Evolutionary conservation across 2,329 filamentous ascomycete genomes (phyloP), one percentile per base, ranked within the genome.

Genomic region (Arthroderma sp.): DNA sequence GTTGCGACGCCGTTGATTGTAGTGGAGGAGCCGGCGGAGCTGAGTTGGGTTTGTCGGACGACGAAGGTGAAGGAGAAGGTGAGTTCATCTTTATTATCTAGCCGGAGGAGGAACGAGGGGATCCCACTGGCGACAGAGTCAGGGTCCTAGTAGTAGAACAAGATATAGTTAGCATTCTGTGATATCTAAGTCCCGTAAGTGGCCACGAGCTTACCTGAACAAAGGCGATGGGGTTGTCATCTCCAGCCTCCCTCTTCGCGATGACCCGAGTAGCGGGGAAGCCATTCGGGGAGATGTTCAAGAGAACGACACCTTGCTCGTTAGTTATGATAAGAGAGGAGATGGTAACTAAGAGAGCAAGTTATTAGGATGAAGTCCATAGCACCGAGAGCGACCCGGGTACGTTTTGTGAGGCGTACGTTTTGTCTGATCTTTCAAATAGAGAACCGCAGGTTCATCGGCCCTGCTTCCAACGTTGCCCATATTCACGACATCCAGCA

Each of bases 11-110:
- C 65, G 53, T 67, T 68, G 53, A 68, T 65, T 46, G 63, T 66
- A 45, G 65, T 56, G 5, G 63, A 72, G 54, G 59, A 80, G 70
- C 56, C 78, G 70, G 53, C 54, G 38, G 63, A 59, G n/a, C 61
- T 57, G 33, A 66, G 65, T 56, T 69, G 62, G 32, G 65, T 66
- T 56, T 77, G 76, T 51, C 76, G 68, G 52, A 94, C 72, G 51
- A 91, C 74, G 61, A 96, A 95, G 34, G 84, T 91, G 63, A 96
- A 98, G 56, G 82, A 86, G 66, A 98, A 94, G 53, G 79, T 78
- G 44, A 98, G 78, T 53, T 98, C 91, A 54, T 96, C 91, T 54
- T 94, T 87, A 66, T 88, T 91, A 54, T 73, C 77, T 42, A 98
- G 70, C 60, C 93, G 91, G 47, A 96, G 71, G 42, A 98, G 75